A percentile compares a stretch with the other conserved stretches of the same genome.
phyloP scores from a whole-genome alignment of 495 filamentous ascomycete genomes.

The Hapsidospora chrysogenum region DNA sequence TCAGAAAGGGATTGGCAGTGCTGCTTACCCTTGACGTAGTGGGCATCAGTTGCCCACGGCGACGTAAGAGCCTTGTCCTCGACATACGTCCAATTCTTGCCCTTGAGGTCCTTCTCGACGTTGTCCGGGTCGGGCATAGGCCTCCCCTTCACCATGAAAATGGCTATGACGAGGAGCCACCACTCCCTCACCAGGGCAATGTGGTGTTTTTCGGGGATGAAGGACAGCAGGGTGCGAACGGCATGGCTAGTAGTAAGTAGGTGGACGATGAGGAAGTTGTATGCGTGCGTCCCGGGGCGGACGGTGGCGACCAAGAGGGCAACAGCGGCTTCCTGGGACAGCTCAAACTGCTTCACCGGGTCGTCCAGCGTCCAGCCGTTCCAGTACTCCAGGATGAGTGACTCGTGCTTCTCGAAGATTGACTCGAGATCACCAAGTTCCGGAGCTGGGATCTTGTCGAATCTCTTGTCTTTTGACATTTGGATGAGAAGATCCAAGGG shows the following conservation, averaged over 20 bases:
- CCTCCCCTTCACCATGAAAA: constrained; percentile 60
- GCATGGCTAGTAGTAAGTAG: constrained; percentile 74
- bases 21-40: constrained; percentile 56
- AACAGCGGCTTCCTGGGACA: constrained; percentile 60
- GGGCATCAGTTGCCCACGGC: constrained; percentile 49
- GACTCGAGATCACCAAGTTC: constrained; percentile 46
- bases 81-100: constrained; percentile 62
- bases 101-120: constrained; percentile 43
- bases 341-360: constrained; percentile 52
- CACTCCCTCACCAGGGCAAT: constrained; percentile 61
- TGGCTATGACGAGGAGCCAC: constrained; percentile 67
- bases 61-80: constrained; percentile 49
- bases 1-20: not conserved
- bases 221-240: constrained; percentile 65
- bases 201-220: constrained; percentile 58
- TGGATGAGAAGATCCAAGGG: constrained; percentile 49
- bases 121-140: constrained; percentile 50
- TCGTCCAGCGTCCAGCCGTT: constrained; percentile 59
- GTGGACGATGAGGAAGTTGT: constrained; percentile 79
- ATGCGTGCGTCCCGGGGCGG: constrained; percentile 37
- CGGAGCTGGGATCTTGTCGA: constrained; percentile 43
- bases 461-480: constrained; percentile 33
- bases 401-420: constrained; percentile 52
- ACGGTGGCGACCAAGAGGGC: constrained; percentile 51
- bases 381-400: constrained; percentile 67